Conservation (phyloP, 1,284 basidiomycete genomes). For the Lignosus rhinocerotis region DNA sequence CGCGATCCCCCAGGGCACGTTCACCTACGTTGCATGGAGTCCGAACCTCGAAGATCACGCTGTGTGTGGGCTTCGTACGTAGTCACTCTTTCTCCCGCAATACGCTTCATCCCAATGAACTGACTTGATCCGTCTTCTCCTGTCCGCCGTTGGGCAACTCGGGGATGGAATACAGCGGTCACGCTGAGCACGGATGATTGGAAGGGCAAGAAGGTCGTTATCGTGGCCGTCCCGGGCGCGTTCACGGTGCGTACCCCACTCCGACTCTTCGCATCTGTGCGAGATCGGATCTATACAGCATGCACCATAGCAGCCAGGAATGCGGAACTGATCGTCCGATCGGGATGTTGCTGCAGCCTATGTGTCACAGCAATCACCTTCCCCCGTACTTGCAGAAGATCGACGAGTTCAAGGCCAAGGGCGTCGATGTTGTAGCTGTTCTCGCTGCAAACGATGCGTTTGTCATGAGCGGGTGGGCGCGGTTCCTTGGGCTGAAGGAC, state of each 20-base stretch:
- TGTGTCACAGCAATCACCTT: constrained; percentile 73
- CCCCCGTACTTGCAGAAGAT: constrained; percentile 68
- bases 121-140: background rate
- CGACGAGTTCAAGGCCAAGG: constrained; percentile 72
- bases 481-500: constrained; percentile 68
- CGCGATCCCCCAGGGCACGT: constrained; percentile 60
- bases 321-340: background rate
- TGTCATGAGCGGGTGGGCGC: constrained; percentile 78
- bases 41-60: constrained; percentile 67
- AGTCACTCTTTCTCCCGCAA: background rate
- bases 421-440: constrained; percentile 71
- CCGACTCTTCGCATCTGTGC: background rate
- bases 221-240: constrained; percentile 78
- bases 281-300: background rate
- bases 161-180: constrained; percentile 43
- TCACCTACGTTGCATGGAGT: constrained; percentile 65
- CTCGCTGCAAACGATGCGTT: constrained; percentile 77
- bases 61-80: constrained; percentile 65
- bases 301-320: no score
- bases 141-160: background rate
- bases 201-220: constrained; percentile 84
- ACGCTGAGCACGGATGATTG: constrained; percentile 62
- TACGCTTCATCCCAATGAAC: constrained; percentile 4
- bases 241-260: constrained; percentile 59
- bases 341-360: constrained; percentile 47